Conservation (phyloP, 805 yeast species). For the Metschnikowia cubensis region DNA sequence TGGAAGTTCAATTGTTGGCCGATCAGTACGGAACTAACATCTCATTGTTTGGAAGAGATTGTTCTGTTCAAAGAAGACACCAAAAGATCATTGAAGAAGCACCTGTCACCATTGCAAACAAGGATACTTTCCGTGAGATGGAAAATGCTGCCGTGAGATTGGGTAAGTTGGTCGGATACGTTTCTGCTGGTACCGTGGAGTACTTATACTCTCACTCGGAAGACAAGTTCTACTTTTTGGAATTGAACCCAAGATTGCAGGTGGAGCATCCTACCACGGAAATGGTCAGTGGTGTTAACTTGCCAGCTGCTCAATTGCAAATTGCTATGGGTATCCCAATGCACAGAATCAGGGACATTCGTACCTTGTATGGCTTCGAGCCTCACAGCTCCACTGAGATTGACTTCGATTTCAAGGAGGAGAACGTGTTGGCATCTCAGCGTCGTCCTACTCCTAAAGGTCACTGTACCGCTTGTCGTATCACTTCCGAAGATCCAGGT, state of each 20-base stretch:
- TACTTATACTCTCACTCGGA: slow-evolving; percentile 92
- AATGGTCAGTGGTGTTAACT: slow-evolving; percentile 97
- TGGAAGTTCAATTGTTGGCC: slow-evolving; percentile 95
- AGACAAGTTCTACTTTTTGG: slow-evolving; percentile 92
- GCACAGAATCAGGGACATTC: slow-evolving; percentile 89
- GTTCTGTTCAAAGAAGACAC: slow-evolving; percentile 99
- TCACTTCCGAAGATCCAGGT: slow-evolving; percentile 98
- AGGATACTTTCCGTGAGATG: slow-evolving; percentile 83
- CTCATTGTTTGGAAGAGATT: slow-evolving; percentile 96
- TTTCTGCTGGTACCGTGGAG: slow-evolving; percentile 98
- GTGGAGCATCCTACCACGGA: slow-evolving; percentile 99
- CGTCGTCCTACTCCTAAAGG: slow-evolving; percentile 95
- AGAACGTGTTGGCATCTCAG: slow-evolving; percentile 70
- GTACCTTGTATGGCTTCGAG: slow-evolving; percentile 90
- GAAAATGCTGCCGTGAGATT: slow-evolving; percentile 96
- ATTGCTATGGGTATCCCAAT: slow-evolving; percentile 99
- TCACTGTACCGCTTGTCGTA: slow-evolving; percentile 98
- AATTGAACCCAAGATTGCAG: slow-evolving; percentile 96
- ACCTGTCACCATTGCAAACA: slow-evolving; percentile 91
- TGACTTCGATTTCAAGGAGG: slow-evolving; percentile 82
- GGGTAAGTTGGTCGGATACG: slow-evolving; percentile 96
- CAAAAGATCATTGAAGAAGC: slow-evolving; percentile 99
- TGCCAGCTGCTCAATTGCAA: slow-evolving; percentile 98
- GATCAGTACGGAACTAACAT: slow-evolving; percentile 98
- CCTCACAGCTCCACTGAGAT: slow-evolving; percentile 88